Base-by-base conservation (phyloP, 2,329 filamentous ascomycete genomes). In the Chrysoporthe deuterocubensis region DNA sequence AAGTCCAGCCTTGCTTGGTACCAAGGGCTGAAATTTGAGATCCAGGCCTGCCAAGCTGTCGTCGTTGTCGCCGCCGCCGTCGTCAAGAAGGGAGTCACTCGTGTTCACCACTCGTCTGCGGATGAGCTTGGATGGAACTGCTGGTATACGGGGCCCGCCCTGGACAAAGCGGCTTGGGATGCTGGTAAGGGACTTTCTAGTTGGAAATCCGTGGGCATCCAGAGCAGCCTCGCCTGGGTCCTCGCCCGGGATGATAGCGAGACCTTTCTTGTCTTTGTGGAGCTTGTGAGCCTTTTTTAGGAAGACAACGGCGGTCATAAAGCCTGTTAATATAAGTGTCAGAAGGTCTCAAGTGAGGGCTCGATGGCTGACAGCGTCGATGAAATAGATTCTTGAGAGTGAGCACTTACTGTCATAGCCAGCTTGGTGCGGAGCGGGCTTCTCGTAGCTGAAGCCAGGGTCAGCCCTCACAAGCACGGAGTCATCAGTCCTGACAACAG, bases 391-490 rank as follows among this genome's bases (percentile, higher is more conserved):
- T 1, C 21, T 6, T 1, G 18, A 46, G 66, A 32, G 6, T 1
- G 3, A 14, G 44, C 9, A 71, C 76, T 73, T 74, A 81, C 85
- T 88, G 74, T 90, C 88, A 70, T 83, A 90, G 14, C 87, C 89
- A 6, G 88, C 88, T 72, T 89, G 83, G 66, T 90, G 88, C 11
- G 69, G 71, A 2, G 44, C 56, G n/a, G 67, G 57, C 32, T 70
- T 62, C 57, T 76, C 74, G 43, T 63, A 65, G 43, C 8, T 8
- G 18, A 26, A 52, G 14, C 5, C 6, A 42, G 59, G 6, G 3
- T 64, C 32, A 3, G 21, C 21, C 37, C 26, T 6, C 8, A 72
- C 34, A 7, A 32, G 26, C n/a, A 4, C 69, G 71, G 5, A 64
- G 8, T 3, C 11, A 6, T 66, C 34, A 1, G 43, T 21, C 1